These are phyloP conservation scores for Pichia sp. DNA, from an alignment of 1,139 yeast genomes.

Conservation along the genomic window DNA sequence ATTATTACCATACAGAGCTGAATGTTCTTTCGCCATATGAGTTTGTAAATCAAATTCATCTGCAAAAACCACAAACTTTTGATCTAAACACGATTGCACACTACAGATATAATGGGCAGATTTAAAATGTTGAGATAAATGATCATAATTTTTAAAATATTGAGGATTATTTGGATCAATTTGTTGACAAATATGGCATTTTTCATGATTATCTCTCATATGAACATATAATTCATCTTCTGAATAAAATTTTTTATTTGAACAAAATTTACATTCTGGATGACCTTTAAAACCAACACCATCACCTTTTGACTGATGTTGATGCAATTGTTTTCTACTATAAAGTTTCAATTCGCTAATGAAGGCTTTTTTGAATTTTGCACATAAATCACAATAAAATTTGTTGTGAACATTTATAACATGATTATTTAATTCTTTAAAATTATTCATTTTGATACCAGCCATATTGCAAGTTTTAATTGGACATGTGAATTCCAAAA, in stretches of 20 bases:
- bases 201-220: conserved; percentile 78
- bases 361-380: conserved; percentile 68
- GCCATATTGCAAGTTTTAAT: conserved; percentile 22
- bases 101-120: conserved; percentile 71
- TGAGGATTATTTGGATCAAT: conserved; percentile 59
- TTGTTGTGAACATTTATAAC: conserved; percentile 55
- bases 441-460: conserved; percentile 28
- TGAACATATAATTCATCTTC: conserved; percentile 83
- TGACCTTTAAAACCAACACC: conserved; percentile 79
- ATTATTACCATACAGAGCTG: conserved; percentile 45
- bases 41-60: conserved; percentile 84
- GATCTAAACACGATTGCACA: conserved; percentile 75
- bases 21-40: conserved; percentile 83
- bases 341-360: conserved; percentile 63
- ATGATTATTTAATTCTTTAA: conserved; percentile 61
- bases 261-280: conserved; percentile 82
- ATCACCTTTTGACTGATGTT: conserved; percentile 67
- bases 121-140: conserved; percentile 68
- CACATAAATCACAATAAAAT: conserved; percentile 69
- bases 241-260: conserved; percentile 70
- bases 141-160: conserved; percentile 72
- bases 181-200: conserved; percentile 85
- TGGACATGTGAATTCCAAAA: conserved; percentile 58
- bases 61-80: conserved; percentile 84
- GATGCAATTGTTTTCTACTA: conserved; percentile 54